Evolutionary conservation across 176 grass and related monocot species (phyloP).

Genomic region (Bothriochloa decipiens): DNA sequence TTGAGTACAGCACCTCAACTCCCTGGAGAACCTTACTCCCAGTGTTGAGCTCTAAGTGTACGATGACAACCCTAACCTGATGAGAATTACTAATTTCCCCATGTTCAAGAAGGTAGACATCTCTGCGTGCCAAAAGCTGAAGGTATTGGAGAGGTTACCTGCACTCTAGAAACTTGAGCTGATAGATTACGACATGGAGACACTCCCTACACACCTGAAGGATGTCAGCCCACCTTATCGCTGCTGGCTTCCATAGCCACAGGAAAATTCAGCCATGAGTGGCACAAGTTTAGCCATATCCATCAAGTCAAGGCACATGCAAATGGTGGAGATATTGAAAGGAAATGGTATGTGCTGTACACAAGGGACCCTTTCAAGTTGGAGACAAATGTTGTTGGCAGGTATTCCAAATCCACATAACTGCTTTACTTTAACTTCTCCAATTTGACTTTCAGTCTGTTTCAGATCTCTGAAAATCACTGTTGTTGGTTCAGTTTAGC

Average conservation of each 20-base stretch:
- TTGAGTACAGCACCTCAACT: not conserved
- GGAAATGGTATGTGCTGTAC: not conserved
- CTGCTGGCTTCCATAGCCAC: conserved; percentile 3
- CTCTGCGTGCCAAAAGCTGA: not conserved
- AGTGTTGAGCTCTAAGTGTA: not conserved
- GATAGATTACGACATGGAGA: not conserved
- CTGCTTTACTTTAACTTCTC: not conserved
- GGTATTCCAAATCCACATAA: not conserved
- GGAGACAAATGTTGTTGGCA: not conserved
- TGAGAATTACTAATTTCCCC: not conserved
- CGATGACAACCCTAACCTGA: not conserved
- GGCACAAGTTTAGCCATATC: conserved; percentile 18
- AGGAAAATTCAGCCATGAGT: not conserved
- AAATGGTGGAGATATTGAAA: not conserved
- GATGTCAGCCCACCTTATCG: not conserved
- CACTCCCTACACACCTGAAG: not conserved
- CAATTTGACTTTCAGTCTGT: not conserved
- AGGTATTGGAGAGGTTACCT: not conserved
- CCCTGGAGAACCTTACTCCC: conserved; percentile 9
- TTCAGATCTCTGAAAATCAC: not conserved
- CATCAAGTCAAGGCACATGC: not conserved
- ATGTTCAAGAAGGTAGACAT: not conserved
- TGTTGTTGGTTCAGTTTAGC: not conserved
- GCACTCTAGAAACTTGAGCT: not conserved
- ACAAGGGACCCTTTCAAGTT: not conserved